These are phyloP conservation scores for Penicillium vulpinum DNA, from an alignment of 2,329 filamentous ascomycete species.

Conservation along the genomic window DNA sequence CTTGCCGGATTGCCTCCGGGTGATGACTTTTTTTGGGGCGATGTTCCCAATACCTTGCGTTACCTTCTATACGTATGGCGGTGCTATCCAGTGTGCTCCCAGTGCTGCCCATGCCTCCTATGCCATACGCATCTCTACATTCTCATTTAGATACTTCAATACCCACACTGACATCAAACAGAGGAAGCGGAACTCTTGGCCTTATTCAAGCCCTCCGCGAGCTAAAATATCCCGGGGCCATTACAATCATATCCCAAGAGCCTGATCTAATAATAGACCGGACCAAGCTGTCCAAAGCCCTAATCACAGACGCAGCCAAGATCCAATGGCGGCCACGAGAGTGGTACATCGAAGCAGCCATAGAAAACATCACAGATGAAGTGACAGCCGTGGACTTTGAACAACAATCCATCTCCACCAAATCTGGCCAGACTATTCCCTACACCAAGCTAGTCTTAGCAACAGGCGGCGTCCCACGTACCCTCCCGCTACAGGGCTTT, in stretches of 20 bases:
- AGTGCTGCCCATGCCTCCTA: neutral
- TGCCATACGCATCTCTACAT: neutral
- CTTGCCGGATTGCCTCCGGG: neutral
- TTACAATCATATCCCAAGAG: slow-evolving; percentile 83
- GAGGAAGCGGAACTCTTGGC: slow-evolving; percentile 81
- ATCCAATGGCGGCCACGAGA: slow-evolving; percentile 72
- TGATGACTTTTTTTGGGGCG: neutral
- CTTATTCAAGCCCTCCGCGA: slow-evolving; percentile 79
- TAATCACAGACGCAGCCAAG: slow-evolving; percentile 78
- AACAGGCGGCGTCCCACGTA: slow-evolving; percentile 76
- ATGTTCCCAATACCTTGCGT: too few species aligned
- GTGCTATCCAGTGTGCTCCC: too few species aligned
- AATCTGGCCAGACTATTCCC: slow-evolving; percentile 65
- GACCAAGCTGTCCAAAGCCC: slow-evolving; percentile 91
- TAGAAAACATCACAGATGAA: slow-evolving; percentile 58
- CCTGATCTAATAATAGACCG: slow-evolving; percentile 87
- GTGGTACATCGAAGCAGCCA: slow-evolving; percentile 68
- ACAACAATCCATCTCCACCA: slow-evolving; percentile 71
- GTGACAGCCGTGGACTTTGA: slow-evolving; percentile 77
- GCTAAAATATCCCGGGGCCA: slow-evolving; percentile 73
- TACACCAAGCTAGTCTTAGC: slow-evolving; percentile 92
- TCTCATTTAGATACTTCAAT: neutral
- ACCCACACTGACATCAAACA: slow-evolving; percentile 22
- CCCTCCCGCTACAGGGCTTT: slow-evolving; percentile 78
- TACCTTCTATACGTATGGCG: too few species aligned